These are phyloP conservation scores for Aspergillus affinis DNA, from an alignment of 495 filamentous ascomycete genomes.

Conservation along the genomic window DNA sequence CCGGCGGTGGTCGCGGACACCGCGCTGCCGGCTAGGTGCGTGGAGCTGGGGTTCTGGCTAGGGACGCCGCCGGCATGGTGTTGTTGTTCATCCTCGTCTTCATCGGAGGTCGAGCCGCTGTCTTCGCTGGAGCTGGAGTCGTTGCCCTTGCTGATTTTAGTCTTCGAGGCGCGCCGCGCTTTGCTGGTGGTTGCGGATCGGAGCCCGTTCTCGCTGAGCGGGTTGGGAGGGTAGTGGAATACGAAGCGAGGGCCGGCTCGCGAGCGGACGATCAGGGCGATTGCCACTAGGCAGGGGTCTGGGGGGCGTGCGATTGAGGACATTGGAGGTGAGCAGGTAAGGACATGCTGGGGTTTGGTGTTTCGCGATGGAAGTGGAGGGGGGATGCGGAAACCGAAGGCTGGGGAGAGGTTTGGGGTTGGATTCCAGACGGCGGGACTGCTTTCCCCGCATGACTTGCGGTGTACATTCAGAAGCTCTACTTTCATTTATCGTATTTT, in stretches of 20 bases:
- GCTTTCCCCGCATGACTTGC: constrained; percentile 3
- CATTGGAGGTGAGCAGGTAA: constrained; percentile 30
- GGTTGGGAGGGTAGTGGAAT: constrained; percentile 84
- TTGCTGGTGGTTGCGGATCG: constrained; percentile 29
- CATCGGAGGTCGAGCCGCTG: constrained; percentile 46
- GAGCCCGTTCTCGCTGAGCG: constrained; percentile 45
- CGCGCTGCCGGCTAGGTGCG: constrained; percentile 23
- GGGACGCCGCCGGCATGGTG: constrained; percentile 11
- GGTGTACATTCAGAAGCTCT: no score
- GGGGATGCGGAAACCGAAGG: neutral
- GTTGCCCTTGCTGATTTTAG: constrained; percentile 34
- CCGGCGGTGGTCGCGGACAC: constrained; percentile 15
- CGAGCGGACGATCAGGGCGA: constrained; percentile 78
- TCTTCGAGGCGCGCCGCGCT: constrained; percentile 35
- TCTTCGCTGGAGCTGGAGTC: constrained; percentile 49
- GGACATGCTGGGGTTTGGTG: neutral
- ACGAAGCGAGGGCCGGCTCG: constrained; percentile 80
- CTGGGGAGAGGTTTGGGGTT: constrained; percentile 1
- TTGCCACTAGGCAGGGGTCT: constrained; percentile 69
- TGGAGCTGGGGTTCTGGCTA: constrained; percentile 8
- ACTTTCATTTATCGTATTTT: no score
- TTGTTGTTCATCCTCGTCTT: constrained; percentile 49
- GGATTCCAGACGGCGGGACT: neutral
- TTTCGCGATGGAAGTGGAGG: neutral
- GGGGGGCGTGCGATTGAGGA: constrained; percentile 51